A percentile compares a stretch with the other conserved stretches of the same genome.
Evolutionary conservation across 768 basidiomycete genomes (phyloP).

Genomic region (Suillus hirtellus): DNA sequence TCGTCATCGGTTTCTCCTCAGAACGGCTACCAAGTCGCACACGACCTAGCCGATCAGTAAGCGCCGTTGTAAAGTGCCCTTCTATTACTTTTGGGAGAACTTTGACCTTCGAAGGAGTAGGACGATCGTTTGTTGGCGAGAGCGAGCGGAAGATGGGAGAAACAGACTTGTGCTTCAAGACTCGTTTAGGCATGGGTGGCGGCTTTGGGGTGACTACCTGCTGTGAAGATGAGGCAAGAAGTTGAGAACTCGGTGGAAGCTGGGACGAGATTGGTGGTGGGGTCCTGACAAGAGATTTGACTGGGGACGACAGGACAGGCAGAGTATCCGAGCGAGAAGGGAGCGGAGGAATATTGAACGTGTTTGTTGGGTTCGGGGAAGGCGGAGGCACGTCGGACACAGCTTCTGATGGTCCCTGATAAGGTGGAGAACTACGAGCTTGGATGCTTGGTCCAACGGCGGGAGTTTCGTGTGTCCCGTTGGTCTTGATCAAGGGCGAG

Average conservation of each 20-base stretch:
- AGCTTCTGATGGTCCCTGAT: background rate
- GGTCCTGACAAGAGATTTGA: background rate
- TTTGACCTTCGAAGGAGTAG: background rate
- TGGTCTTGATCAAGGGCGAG: background rate
- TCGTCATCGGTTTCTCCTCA: background rate
- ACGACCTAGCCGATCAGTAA: background rate
- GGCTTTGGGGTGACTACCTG: constrained; percentile 1
- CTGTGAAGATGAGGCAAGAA: constrained; percentile 1
- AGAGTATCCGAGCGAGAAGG: constrained; percentile 4
- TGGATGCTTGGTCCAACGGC: background rate
- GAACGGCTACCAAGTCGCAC: background rate
- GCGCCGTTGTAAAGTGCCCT: background rate
- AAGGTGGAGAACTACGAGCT: background rate
- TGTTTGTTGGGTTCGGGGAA: background rate
- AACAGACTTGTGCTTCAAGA: background rate
- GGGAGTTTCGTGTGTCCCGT: background rate
- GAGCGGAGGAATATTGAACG: background rate
- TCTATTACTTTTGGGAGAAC: background rate
- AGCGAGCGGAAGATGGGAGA: background rate
- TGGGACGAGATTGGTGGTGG: background rate
- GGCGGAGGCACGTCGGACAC: background rate
- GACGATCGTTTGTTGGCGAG: background rate
- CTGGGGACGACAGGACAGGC: constrained; percentile 9
- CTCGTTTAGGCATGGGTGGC: background rate
- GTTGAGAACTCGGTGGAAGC: background rate